phyloP scores from a whole-genome alignment of 371 early-diverging fungal genomes.

The Mucor circinelloides region DNA sequence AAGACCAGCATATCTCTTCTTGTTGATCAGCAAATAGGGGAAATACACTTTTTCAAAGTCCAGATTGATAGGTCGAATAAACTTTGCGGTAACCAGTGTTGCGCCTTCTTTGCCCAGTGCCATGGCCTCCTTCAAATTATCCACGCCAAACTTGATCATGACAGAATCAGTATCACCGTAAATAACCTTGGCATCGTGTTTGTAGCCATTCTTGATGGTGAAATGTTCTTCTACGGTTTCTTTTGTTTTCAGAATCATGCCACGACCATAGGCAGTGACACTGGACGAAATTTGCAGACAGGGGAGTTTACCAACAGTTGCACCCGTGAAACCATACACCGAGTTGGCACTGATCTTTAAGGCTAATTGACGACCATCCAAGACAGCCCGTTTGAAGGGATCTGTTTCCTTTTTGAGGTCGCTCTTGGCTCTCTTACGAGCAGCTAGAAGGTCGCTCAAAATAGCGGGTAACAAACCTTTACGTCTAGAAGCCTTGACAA shows the following conservation, averaged over 20 bases:
- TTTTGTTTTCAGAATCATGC: conserved; percentile 97
- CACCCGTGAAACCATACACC: conserved; percentile 99
- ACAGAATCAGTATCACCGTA: conserved; percentile 99
- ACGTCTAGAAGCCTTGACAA: conserved; percentile 73
- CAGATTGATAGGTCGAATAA: conserved; percentile 95
- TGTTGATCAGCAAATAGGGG: conserved; percentile 98
- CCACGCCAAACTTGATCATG: conserved; percentile 98
- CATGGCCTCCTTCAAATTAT: conserved; percentile 87
- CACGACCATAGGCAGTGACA: conserved; percentile 98
- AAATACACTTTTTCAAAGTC: conserved; percentile 99
- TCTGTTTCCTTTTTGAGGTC: conserved; percentile 96
- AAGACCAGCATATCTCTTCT: conserved; percentile 99
- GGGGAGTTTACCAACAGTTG: conserved; percentile 96
- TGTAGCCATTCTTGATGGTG: conserved; percentile 85
- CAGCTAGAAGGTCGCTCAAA: conserved; percentile 89
- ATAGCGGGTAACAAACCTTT: conserved; percentile 97
- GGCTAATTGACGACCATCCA: conserved; percentile 98
- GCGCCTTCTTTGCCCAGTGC: conserved; percentile 89
- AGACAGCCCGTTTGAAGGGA: conserved; percentile 88
- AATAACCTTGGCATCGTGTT: conserved; percentile 92
- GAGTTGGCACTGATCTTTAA: conserved; percentile 98
- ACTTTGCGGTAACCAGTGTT: conserved; percentile 82
- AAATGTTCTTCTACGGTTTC: conserved; percentile 87
- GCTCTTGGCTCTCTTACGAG: conserved; percentile 95
- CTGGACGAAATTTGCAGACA: conserved; percentile 98